Evolutionary conservation across 2,329 filamentous ascomycete species (phyloP).

Genomic region (Myriosclerotinia curreyana): DNA sequence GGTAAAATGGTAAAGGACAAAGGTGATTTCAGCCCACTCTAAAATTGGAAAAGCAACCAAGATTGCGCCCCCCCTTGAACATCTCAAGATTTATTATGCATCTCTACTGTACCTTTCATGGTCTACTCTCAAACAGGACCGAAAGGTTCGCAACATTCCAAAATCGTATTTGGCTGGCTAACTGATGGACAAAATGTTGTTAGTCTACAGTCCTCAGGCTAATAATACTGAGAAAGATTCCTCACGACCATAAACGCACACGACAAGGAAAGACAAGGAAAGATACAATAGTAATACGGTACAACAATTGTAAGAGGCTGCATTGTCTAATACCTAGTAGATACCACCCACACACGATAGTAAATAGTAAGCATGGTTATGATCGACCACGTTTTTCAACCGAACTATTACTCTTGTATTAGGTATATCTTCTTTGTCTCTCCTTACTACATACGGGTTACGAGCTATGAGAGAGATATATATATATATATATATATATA

Average conservation of each 20-base stretch:
- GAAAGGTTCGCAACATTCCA: neutral
- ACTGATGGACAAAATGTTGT: neutral
- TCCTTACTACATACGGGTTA: neutral
- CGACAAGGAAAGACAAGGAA: neutral
- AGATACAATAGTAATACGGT: neutral
- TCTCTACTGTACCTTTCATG: conserved; percentile 7
- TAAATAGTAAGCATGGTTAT: neutral
- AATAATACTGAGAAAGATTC: neutral
- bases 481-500: no score
- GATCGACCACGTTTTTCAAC: neutral
- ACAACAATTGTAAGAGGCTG: neutral
- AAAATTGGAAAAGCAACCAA: conserved; percentile 25
- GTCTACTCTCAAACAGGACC: neutral
- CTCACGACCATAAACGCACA: neutral
- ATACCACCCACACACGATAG: neutral
- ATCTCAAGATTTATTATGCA: conserved; percentile 1
- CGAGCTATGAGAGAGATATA: neutral
- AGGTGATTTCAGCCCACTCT: conserved; percentile 25
- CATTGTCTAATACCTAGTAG: neutral
- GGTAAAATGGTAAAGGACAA: conserved; percentile 21
- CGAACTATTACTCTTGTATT: neutral
- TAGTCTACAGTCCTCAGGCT: conserved; percentile 4
- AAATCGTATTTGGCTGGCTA: neutral
- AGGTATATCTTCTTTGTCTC: neutral
- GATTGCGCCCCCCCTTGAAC: conserved; percentile 27